Conservation (phyloP, 768 basidiomycete genomes). For the Psilocybe cubensis region DNA sequence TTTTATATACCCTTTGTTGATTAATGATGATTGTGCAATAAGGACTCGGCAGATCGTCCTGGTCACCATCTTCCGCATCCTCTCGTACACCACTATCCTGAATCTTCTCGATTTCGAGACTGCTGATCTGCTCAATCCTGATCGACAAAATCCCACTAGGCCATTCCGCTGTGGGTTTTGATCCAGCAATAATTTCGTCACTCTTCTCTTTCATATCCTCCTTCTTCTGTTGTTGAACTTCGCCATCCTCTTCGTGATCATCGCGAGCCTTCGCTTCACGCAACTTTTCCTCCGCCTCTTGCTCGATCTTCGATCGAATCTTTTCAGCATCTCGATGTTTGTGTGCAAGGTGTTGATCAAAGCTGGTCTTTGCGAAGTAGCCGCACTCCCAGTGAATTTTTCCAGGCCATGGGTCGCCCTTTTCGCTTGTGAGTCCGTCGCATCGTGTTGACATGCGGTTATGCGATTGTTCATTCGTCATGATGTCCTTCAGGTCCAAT, state of each 20-base stretch:
- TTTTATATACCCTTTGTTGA: conserved; percentile 46
- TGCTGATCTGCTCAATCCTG: conserved; percentile 66
- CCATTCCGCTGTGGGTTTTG: conserved; percentile 62
- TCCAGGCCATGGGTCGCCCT: conserved; percentile 38
- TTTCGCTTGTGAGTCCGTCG: conserved; percentile 44
- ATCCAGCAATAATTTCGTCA: conserved; percentile 44
- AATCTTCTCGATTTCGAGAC: conserved; percentile 60
- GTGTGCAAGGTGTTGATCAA: conserved; percentile 38
- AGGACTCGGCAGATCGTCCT: conserved; percentile 62
- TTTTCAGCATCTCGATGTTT: conserved; percentile 36
- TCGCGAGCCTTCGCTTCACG: conserved; percentile 34
- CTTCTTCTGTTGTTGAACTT: conserved; percentile 40
- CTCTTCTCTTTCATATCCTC: conserved; percentile 38
- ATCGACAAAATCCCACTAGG: conserved; percentile 70
- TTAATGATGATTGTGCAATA: conserved; percentile 58
- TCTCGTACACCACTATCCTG: conserved; percentile 58
- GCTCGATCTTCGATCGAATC: conserved; percentile 39
- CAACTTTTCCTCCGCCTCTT: conserved; percentile 53
- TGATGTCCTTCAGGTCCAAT: conserved; percentile 38
- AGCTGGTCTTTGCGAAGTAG: conserved; percentile 52
- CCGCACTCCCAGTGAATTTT: conserved; percentile 51
- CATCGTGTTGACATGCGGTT: conserved; percentile 51
- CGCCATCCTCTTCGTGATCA: conserved; percentile 22
- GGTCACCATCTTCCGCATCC: conserved; percentile 50
- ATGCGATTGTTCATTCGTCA: conserved; percentile 35